These are phyloP conservation scores for Xerocomellus chrysenteron DNA, from an alignment of 768 basidiomycete species.

Conservation along the genomic window DNA sequence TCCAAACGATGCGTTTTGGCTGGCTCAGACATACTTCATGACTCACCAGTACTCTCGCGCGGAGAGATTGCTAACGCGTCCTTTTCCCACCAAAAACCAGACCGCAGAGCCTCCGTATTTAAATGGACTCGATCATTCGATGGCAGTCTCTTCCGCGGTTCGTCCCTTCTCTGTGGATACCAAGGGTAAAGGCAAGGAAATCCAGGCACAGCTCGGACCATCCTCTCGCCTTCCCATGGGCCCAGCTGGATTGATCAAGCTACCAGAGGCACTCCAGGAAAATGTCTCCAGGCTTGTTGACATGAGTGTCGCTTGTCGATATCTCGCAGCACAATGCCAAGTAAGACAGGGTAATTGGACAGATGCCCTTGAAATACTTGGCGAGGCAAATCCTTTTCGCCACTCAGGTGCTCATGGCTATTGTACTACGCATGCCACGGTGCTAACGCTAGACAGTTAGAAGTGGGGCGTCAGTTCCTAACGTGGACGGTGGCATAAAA, in stretches of 20 bases:
- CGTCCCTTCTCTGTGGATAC: constrained; percentile 39
- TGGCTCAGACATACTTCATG: constrained; percentile 96
- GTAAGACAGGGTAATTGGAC: constrained; percentile 89
- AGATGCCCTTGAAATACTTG: constrained; percentile 90
- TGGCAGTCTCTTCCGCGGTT: constrained; percentile 33
- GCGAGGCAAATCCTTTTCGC: constrained; percentile 87
- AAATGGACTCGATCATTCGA: constrained; percentile 22
- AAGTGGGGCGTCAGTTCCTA: constrained; percentile 72
- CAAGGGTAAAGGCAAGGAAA: constrained; percentile 68
- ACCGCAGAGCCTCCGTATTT: constrained; percentile 34
- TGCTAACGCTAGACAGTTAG: constrained; percentile 39
- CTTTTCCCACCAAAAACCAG: constrained; percentile 61
- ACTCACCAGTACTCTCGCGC: constrained; percentile 94
- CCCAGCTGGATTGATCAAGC: constrained; percentile 67
- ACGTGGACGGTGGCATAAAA: constrained; percentile 93
- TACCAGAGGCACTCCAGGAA: constrained; percentile 62
- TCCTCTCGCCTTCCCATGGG: constrained; percentile 67
- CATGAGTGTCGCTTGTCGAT: constrained; percentile 93
- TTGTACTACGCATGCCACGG: neutral
- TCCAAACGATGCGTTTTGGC: constrained; percentile 98
- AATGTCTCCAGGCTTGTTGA: constrained; percentile 80
- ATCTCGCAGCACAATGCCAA: constrained; percentile 95
- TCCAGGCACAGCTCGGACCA: constrained; percentile 35
- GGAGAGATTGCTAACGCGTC: constrained; percentile 85
- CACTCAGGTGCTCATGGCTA: constrained; percentile 50